Conservation (phyloP, 257 asterid species). For the Scutellaria minor region DNA sequence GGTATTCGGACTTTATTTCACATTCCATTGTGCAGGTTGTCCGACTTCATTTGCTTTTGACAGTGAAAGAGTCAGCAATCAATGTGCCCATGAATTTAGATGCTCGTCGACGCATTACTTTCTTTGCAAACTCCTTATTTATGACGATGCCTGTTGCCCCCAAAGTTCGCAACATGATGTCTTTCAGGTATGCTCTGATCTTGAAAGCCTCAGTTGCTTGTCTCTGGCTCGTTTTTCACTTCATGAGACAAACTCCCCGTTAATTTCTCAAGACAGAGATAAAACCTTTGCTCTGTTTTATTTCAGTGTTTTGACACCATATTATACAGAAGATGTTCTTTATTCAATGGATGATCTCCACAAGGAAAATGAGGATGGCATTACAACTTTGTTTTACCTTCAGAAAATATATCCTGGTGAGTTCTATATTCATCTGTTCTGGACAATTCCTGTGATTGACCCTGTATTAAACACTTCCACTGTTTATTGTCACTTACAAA, state of each 20-base stretch:
- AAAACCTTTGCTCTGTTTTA: constrained; percentile 29
- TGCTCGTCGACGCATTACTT: constrained; percentile 94
- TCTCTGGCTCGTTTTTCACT: constrained; percentile 31
- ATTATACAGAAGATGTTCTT: constrained; percentile 84
- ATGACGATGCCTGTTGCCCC: constrained; percentile 98
- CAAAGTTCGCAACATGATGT: constrained; percentile 92
- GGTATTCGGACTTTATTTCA: constrained; percentile 19
- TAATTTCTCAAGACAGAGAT: no score
- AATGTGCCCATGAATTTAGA: constrained; percentile 93
- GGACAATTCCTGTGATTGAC: constrained; percentile 19
- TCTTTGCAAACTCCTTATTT: constrained; percentile 93
- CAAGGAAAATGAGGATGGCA: constrained; percentile 93
- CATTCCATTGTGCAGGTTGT: constrained; percentile 59
- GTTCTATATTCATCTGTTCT: constrained; percentile 35
- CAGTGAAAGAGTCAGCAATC: constrained; percentile 96
- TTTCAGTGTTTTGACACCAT: constrained; percentile 93
- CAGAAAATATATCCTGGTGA: constrained; percentile 93
- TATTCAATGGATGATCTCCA: constrained; percentile 86
- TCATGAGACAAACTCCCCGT: background rate
- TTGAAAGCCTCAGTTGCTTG: constrained; percentile 27
- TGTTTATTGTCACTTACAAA: constrained; percentile 35
- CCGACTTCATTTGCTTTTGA: constrained; percentile 91
- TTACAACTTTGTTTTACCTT: constrained; percentile 83
- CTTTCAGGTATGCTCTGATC: constrained; percentile 73
- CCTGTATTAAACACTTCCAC: constrained; percentile 31